Base-by-base conservation (phyloP, 2,329 filamentous ascomycete genomes). In the Cladobotryum mycophilum region DNA sequence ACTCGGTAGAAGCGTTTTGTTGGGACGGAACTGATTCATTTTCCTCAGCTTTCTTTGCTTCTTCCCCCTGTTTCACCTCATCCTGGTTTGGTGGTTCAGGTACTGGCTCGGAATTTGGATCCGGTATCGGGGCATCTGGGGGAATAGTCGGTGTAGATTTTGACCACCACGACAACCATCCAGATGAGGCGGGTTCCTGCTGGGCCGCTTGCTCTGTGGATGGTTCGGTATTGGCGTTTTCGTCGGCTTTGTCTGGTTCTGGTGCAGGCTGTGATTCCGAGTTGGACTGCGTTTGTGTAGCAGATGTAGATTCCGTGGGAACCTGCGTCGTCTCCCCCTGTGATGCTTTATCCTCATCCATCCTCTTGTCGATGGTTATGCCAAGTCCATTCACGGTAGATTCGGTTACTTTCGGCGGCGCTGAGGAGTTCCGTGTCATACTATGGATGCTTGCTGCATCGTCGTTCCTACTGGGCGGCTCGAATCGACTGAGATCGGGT, bases 151-250 rank as follows among this genome's bases (percentile, higher is more conserved):
- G 55, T n/a, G 64, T 60, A 12, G 57, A 56, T 45, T 54, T 65
- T 14, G 60, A 61, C 60, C 79, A 67, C 79, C 80, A 82, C 33
- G 76, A 73, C 14, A 82, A 63, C 80, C 80, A 83, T 17, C 76
- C 71, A 22, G 75, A 72, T 6, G 75, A 68, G 18, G 68, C 58
- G 18, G 58, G 52, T 5, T 63, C 63, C 18, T 53, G 25, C 34
- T 35, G 47, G n/a, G 47, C 12, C 44, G 40, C 45, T 38, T 36
- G 35, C 6, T 15, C 36, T 20, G 30, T 47, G 33, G 12, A 15
- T 38, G 30, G 45, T 25, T 48, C 52, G 34, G 22, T 46, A 18
- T 8, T 18, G 18, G 18, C 20, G 11, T 37, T 47, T 22, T 47
- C 36, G 11, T 48, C 36, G 37, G 30, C 8, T 22, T 42, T 22